Conservation (phyloP, 768 basidiomycete genomes). For the Jaapia argillacea region DNA sequence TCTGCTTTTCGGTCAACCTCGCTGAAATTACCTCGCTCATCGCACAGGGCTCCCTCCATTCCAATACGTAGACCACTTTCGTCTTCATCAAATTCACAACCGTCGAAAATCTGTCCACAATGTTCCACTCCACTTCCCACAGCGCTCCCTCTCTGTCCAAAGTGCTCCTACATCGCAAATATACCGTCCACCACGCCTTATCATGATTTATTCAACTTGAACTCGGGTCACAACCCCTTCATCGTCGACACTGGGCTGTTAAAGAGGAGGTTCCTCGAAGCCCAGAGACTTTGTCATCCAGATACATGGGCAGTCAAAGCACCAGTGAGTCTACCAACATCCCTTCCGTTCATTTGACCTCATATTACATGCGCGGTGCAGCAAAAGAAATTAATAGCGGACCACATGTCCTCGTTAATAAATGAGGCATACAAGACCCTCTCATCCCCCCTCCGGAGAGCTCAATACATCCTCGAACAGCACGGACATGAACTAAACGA, state of each 20-base stretch:
- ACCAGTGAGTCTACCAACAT: constrained; percentile 27
- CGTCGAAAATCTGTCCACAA: constrained; percentile 37
- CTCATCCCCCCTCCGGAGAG: constrained; percentile 59
- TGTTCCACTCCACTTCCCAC: constrained; percentile 55
- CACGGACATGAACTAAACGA: constrained; percentile 55
- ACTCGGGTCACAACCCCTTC: constrained; percentile 60
- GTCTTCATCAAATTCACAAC: constrained; percentile 1
- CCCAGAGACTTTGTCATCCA: constrained; percentile 77
- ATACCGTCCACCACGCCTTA: constrained; percentile 46
- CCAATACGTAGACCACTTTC: background rate
- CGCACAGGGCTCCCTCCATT: background rate
- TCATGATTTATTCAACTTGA: constrained; percentile 60
- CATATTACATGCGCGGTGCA: too few species aligned
- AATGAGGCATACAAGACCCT: constrained; percentile 81
- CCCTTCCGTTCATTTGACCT: constrained; percentile 2
- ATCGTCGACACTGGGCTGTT: constrained; percentile 49
- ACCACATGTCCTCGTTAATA: constrained; percentile 58
- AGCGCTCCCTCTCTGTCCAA: constrained; percentile 61
- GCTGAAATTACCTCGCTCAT: background rate
- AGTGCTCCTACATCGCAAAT: constrained; percentile 58
- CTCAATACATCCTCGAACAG: constrained; percentile 68
- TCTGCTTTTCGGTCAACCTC: background rate
- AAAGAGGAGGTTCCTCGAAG: constrained; percentile 54
- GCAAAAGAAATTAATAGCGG: constrained; percentile 51
- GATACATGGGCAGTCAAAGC: constrained; percentile 73